Base-by-base conservation (phyloP, 202 grass and related monocot species). In the Zizania palustris region DNA sequence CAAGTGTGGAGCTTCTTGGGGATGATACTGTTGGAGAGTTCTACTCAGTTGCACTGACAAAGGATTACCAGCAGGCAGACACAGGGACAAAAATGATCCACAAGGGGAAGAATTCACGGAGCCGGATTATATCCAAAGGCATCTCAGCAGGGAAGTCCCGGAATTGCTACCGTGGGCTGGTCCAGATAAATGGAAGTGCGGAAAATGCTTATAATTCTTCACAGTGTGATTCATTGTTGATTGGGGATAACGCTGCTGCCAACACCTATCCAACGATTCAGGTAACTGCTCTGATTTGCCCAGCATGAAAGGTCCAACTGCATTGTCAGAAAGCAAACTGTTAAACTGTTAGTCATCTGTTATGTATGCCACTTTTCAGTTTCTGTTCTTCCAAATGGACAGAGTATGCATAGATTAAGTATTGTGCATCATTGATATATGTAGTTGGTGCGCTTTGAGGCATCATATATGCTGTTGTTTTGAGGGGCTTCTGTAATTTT, bases 41-140 rank as follows among this genome's bases (percentile, higher is more conserved):
- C 74, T 99, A 99, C 64, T 99, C 92, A 0, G 92, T 99, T 49
- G 96, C 92, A 1, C 83, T 99, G 37, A 99, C 92, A 18, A 99
- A 99, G 74, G 92, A 99, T 95, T 74, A 45, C 67, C 96, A 99
- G 59, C 96, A 99, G 76, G 96, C 96, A 3, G 96, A 99, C 63
- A 99, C 92, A 0, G 96, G 96, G 46, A 99, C 96, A 0, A 99
- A 99, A 56, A 95, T 99, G 96, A 90, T 99, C 67, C 96, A 99
- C 71, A 90, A 85, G 43, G 96, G 96, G 11, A 99, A 91, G 78
- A 99, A 93, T 63, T 88, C 96, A 1, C 87, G 70, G 46, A 99
- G 96, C 69, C 72, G 89, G 59, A 99, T 99, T 72, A 91, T 99
- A 67, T 95, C 91, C 37, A 99, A 99, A 65, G 92, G 96, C 8